Evolutionary conservation across 2,329 filamentous ascomycete species (phyloP), one percentile per base, ranked within the genome.

Genomic region (Aureobasidium namibiae): DNA sequence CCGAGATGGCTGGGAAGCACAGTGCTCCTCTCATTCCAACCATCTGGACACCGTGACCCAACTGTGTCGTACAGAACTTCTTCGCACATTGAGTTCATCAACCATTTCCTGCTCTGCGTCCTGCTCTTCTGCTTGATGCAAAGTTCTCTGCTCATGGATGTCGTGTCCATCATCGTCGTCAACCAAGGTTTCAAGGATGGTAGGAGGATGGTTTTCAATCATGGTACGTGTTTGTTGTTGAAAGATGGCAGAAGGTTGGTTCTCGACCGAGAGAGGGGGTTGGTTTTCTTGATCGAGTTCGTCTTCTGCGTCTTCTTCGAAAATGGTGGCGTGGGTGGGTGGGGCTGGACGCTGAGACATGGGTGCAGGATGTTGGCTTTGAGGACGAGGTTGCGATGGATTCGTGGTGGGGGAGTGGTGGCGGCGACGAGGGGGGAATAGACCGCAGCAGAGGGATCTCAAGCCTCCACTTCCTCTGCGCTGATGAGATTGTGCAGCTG

Each of bases 41-140:
- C 52, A 56, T 56, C 39, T 56, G 14, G 52, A 44, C 18, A 56
- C 52, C 3, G 52, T 56, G 9, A 56, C 52, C 52, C 52, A 56
- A 36, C 52, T 56, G 18, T 36, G 26, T 26, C 52, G 52, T 4
- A 56, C 26, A 36, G 39, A 44, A 11, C n/a, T 33, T 52, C 48
- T 52, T 13, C 21, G n/a, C n/a, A n/a, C n/a, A n/a, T n/a, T n/a
- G n/a, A n/a, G n/a, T n/a, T n/a, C n/a, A n/a, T n/a, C n/a, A n/a
- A n/a, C n/a, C n/a, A n/a, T n/a, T n/a, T n/a, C n/a, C n/a, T n/a
- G n/a, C n/a, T n/a, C n/a, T n/a, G n/a, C 23, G 16, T 39, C 48
- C 21, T 26, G 33, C 4, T 39, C 6, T 9, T 39, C 48, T 6
- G 7, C 23, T 18, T 52, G 31, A 26, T 16, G 6, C 34, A n/a